phyloP scores from a whole-genome alignment of 306 rosid species.

The Biancaea sappan region DNA sequence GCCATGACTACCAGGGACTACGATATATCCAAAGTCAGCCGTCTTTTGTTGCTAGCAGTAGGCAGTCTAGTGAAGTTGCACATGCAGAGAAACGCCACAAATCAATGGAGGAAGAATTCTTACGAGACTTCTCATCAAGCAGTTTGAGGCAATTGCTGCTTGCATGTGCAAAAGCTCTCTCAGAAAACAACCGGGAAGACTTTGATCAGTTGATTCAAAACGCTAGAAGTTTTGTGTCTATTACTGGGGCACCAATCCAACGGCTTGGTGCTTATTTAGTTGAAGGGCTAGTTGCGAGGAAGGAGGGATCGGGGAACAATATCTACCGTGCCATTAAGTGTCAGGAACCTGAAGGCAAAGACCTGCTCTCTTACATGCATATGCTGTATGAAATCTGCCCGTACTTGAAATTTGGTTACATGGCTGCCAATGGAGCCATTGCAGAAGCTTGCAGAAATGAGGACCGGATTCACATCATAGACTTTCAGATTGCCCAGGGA shows the following conservation, averaged over 20 bases:
- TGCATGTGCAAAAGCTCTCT: slow-evolving; percentile 68
- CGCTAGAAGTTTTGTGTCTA: slow-evolving; percentile 69
- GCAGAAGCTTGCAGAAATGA: slow-evolving; percentile 88
- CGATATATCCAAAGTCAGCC: slow-evolving; percentile 38
- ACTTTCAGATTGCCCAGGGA: slow-evolving; percentile 86
- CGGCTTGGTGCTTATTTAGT: slow-evolving; percentile 89
- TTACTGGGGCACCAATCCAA: slow-evolving; percentile 77
- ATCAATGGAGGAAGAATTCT: slow-evolving; percentile 45
- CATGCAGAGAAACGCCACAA: slow-evolving; percentile 56
- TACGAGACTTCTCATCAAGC: slow-evolving; percentile 44
- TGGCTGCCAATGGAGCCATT: slow-evolving; percentile 95
- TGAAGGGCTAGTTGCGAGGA: slow-evolving; percentile 90
- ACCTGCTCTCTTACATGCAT: slow-evolving; percentile 78
- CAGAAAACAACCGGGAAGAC: slow-evolving; percentile 47
- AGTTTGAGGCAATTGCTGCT: slow-evolving; percentile 68
- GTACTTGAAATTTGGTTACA: slow-evolving; percentile 84
- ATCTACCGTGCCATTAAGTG: slow-evolving; percentile 71
- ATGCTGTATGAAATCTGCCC: slow-evolving; percentile 81
- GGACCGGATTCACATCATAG: slow-evolving; percentile 81
- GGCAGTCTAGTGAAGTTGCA: slow-evolving; percentile 40
- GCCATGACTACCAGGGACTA: slow-evolving; percentile 36
- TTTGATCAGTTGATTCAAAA: slow-evolving; percentile 57
- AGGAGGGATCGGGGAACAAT: slow-evolving; percentile 68
- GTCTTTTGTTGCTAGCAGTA: slow-evolving; percentile 32
- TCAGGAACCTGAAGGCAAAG: slow-evolving; percentile 76